Evolutionary conservation across 352 stramenopile genomes (phyloP).

Genomic region (Globisporangium nodosum): DNA sequence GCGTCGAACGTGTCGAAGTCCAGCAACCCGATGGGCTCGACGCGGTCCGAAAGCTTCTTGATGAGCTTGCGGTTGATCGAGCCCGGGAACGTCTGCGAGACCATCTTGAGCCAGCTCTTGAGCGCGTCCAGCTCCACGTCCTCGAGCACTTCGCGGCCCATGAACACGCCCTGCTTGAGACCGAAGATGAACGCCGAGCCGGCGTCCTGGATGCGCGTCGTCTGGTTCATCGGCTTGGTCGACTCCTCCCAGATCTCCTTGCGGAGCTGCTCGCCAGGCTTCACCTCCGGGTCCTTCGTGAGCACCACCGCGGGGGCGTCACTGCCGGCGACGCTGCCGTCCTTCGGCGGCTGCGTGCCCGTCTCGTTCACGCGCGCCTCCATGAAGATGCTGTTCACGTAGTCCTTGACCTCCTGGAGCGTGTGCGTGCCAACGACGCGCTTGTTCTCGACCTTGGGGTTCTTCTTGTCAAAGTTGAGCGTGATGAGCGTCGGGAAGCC

Average conservation of each 20-base stretch:
- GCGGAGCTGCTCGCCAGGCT: slow-evolving; percentile 32
- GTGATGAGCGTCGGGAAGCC: slow-evolving; percentile 77
- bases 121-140: slow-evolving; percentile 73
- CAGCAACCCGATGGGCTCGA: slow-evolving; percentile 49
- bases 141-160: slow-evolving; percentile 67
- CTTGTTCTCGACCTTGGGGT: slow-evolving; percentile 55
- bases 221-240: slow-evolving; percentile 66
- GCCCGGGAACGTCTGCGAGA: slow-evolving; percentile 67
- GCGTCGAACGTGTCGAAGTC: slow-evolving; percentile 70
- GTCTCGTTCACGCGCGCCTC: slow-evolving; percentile 69
- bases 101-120: slow-evolving; percentile 72
- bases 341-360: slow-evolving; percentile 38
- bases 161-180: slow-evolving; percentile 71
- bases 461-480: slow-evolving; percentile 75
- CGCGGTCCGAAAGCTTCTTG: slow-evolving; percentile 32
- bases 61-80: slow-evolving; percentile 71
- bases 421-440: slow-evolving; percentile 77
- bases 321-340: background rate
- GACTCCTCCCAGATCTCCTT: slow-evolving; percentile 72
- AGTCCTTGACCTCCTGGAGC: slow-evolving; percentile 69
- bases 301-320: background rate
- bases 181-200: slow-evolving; percentile 78
- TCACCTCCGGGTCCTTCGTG: slow-evolving; percentile 5
- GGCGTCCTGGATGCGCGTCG: slow-evolving; percentile 69
- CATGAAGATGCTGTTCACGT: slow-evolving; percentile 51